phyloP scores from a whole-genome alignment of 495 filamentous ascomycete genomes.

The Oidiodendron maius region DNA sequence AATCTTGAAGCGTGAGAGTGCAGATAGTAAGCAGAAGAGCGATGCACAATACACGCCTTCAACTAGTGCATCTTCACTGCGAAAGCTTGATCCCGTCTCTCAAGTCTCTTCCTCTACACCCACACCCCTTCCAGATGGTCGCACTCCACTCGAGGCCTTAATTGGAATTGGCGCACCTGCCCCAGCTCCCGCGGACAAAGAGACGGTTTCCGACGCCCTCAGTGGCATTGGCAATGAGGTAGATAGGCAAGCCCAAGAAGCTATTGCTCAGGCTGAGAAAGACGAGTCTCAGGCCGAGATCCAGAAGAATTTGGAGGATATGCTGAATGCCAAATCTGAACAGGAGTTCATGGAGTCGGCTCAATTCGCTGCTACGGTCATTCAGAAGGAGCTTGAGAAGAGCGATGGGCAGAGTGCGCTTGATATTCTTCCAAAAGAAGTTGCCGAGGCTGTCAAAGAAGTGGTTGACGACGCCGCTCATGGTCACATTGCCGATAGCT shows the following conservation, averaged over 20 bases:
- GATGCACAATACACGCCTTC: conserved; percentile 17
- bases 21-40: conserved; percentile 19
- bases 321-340: conserved; percentile 35
- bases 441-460: conserved; percentile 51
- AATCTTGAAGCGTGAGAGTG: conserved; percentile 23
- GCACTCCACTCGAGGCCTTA: conserved; percentile 30
- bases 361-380: conserved; percentile 40
- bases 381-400: conserved; percentile 52
- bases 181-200: conserved; percentile 29
- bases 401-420: conserved; percentile 44
- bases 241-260: conserved; percentile 62
- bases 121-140: conserved; percentile 24
- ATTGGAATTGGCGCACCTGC: conserved; percentile 26
- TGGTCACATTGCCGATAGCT: conserved; percentile 58
- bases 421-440: conserved; percentile 38
- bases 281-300: conserved; percentile 43
- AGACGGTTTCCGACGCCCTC: conserved; percentile 68
- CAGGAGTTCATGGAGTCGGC: conserved; percentile 38
- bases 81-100: conserved; percentile 37
- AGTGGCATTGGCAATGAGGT: conserved; percentile 61
- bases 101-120: conserved; percentile 24
- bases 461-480: conserved; percentile 52
- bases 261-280: conserved; percentile 50
- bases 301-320: conserved; percentile 35
- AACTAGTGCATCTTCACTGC: conserved; percentile 37